Evolutionary conservation across 768 basidiomycete genomes (phyloP).

Genomic region (Piloderma croceum): DNA sequence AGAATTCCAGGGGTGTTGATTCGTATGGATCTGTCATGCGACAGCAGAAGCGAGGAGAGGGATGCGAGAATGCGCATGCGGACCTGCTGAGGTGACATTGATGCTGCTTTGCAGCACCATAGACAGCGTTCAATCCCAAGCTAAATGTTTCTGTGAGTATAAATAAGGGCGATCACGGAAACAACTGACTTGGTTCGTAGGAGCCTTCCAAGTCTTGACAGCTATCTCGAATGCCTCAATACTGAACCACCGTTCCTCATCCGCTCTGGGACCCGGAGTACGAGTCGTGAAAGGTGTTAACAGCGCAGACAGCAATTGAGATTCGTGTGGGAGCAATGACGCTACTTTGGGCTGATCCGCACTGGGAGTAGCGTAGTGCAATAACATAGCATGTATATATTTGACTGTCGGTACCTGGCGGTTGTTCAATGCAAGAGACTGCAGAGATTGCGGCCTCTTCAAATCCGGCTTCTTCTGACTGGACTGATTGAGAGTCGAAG

Average conservation of each 20-base stretch:
- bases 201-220: slow-evolving; percentile 49
- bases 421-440: slow-evolving; percentile 24
- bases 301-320: slow-evolving; percentile 52
- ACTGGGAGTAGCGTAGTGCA: slow-evolving; percentile 37
- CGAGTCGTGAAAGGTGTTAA: slow-evolving; percentile 48
- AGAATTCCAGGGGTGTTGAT: slow-evolving; percentile 41
- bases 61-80: slow-evolving; percentile 46
- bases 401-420: slow-evolving; percentile 35
- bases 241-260: slow-evolving; percentile 51
- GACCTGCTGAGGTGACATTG: slow-evolving; percentile 33
- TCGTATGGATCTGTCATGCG: slow-evolving; percentile 36
- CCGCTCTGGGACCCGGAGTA: slow-evolving; percentile 28
- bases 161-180: not conserved
- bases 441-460: slow-evolving; percentile 41
- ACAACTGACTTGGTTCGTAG: slow-evolving; percentile 46
- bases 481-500: slow-evolving; percentile 16
- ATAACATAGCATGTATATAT: slow-evolving; percentile 40
- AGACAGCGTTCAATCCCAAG: slow-evolving; percentile 53
- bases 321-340: slow-evolving; percentile 49
- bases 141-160: slow-evolving; percentile 14
- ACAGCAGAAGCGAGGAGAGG: slow-evolving; percentile 43
- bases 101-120: slow-evolving; percentile 67
- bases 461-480: slow-evolving; percentile 29
- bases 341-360: slow-evolving; percentile 21
- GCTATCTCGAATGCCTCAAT: slow-evolving; percentile 59